Conservation (phyloP, 2,329 filamentous ascomycete species). For the Fusarium sp. region DNA sequence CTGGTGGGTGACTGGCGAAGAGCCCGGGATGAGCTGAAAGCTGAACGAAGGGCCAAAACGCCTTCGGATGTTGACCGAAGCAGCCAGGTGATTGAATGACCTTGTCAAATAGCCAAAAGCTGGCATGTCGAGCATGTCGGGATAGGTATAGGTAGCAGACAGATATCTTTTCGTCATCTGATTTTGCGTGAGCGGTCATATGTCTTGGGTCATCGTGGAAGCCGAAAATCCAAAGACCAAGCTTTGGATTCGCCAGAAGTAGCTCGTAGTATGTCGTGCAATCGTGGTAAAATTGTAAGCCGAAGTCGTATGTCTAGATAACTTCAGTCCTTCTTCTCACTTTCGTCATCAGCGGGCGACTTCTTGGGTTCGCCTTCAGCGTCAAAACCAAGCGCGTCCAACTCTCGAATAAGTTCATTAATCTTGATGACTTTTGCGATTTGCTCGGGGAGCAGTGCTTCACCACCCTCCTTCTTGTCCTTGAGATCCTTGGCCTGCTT, state of each 20-base stretch:
- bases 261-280: not conserved
- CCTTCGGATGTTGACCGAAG: not conserved
- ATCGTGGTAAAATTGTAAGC: not conserved
- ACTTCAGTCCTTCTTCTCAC: slow-evolving; percentile 42
- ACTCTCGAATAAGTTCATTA: slow-evolving; percentile 88
- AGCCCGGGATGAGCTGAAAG: not conserved
- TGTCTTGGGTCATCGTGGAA: not conserved
- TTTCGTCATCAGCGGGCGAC: slow-evolving; percentile 9
- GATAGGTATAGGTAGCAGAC: not conserved
- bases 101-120: not conserved
- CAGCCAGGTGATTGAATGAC: not conserved
- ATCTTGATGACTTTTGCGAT: slow-evolving; percentile 98
- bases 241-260: not conserved
- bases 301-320: not conserved
- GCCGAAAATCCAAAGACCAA: not conserved
- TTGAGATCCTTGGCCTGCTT: slow-evolving; percentile 92
- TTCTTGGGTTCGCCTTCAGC: slow-evolving; percentile 73
- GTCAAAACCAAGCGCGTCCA: slow-evolving; percentile 87
- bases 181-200: not conserved
- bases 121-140: not conserved
- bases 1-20: not conserved
- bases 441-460: slow-evolving; percentile 88
- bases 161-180: not conserved
- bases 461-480: slow-evolving; percentile 89
- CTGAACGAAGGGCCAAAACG: not conserved